phyloP scores from a whole-genome alignment of 2,329 filamentous ascomycete genomes.

The Teratosphaeria viscida region DNA sequence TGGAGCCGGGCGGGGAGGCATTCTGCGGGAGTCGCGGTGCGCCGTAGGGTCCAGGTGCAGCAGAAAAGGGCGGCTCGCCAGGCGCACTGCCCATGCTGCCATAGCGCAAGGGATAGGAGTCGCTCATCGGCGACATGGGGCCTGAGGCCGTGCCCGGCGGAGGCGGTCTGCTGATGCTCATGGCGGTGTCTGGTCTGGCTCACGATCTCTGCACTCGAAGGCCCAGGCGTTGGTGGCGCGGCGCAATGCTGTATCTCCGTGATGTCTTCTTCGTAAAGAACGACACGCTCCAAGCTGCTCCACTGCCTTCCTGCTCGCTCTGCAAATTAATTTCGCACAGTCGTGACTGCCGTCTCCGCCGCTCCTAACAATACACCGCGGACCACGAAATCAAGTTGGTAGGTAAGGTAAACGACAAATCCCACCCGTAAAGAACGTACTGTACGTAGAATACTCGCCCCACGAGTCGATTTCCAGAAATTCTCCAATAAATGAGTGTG shows the following conservation, averaged over 20 bases:
- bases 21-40: conserved; percentile 17
- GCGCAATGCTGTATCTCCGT: not conserved
- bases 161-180: conserved; percentile 3
- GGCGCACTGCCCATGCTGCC: conserved; percentile 12
- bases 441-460: not conserved
- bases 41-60: conserved; percentile 22
- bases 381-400: not conserved
- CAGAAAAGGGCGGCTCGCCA: conserved; percentile 16
- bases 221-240: not conserved
- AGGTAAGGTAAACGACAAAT: not conserved
- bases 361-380: not conserved
- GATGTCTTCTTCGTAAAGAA: not conserved
- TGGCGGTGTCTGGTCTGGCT: not conserved
- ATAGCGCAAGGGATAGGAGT: conserved; percentile 32
- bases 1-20: conserved; percentile 25
- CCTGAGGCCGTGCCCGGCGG: conserved; percentile 41
- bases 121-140: conserved; percentile 72
- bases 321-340: not conserved
- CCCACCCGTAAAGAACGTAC: not conserved
- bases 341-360: not conserved
- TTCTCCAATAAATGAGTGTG: not conserved
- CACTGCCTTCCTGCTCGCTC: not conserved
- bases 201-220: too few species aligned
- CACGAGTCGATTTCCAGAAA: not conserved
- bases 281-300: not conserved